These are phyloP conservation scores for Termitomyces sp. DNA, from an alignment of 768 basidiomycete species.

Conservation along the genomic window DNA sequence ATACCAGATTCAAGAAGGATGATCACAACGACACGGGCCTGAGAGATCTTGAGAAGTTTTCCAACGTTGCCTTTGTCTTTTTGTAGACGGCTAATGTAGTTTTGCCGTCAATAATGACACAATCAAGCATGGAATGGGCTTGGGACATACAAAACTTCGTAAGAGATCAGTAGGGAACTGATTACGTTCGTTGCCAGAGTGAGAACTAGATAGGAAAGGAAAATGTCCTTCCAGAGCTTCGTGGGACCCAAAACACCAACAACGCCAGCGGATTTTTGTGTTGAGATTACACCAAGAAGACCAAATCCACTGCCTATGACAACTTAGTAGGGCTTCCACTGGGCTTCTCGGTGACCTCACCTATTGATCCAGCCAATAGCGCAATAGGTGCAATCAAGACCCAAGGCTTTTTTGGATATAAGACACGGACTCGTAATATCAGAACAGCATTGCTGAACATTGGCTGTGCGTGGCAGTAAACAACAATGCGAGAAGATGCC, in stretches of 20 bases:
- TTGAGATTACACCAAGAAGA: slow-evolving; percentile 9
- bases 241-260: slow-evolving; percentile 1
- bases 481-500: background rate
- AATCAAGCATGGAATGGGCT: background rate
- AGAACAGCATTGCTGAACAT: slow-evolving; percentile 13
- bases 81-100: background rate
- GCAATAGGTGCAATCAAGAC: slow-evolving; percentile 1
- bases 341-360: background rate
- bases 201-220: slow-evolving; percentile 8
- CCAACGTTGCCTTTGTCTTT: background rate
- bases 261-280: background rate
- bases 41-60: background rate
- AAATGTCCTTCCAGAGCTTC: slow-evolving; percentile 5
- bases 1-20: slow-evolving; percentile 9
- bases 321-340: background rate
- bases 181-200: slow-evolving; percentile 9
- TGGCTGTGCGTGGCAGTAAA: slow-evolving; percentile 1
- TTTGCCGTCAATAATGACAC: background rate
- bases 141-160: slow-evolving; percentile 1
- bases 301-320: slow-evolving; percentile 9
- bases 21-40: background rate
- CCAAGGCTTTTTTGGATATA: slow-evolving; percentile 1
- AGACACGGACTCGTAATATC: slow-evolving; percentile 3
- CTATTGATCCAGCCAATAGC: slow-evolving; percentile 10
- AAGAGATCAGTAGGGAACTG: background rate